Evolutionary conservation across 176 grass and related monocot genomes (phyloP), one percentile per base, ranked within the genome.

Genomic region (Neostapfia colusana): DNA sequence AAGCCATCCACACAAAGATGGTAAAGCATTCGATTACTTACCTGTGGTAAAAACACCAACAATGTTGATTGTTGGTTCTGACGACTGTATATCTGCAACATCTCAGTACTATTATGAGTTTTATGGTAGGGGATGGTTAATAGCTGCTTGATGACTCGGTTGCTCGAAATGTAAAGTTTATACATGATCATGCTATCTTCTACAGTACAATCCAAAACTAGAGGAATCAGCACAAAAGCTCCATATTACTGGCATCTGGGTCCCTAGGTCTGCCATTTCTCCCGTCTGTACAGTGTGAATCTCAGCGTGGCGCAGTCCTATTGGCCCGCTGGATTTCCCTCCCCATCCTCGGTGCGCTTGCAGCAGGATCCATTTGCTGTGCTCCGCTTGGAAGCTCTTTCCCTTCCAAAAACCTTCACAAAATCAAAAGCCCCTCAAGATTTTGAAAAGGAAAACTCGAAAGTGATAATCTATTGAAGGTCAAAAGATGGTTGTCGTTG

Each of bases 271-370:
- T 12, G 21, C n/a, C 7, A 61, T 31, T 4, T 67, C 24, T 68
- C 34, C 34, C 31, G 39, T 50, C 39, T 67, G 62, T 70, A 74
- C 17, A 3, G 20, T 86, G 72, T 65, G n/a, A n/a, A 81, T 76
- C 84, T 21, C 15, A n/a, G 77, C 23, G 60, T 87, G 79, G 73
- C 81, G 27, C n/a, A 24, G 38, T 26, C 21, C 38, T 12, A 80
- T 84, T 84, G 75, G 81, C 10, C 39, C 54, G 26, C 26, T 21
- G 38, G 75, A 88, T 88, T 75, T 79, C 74, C 69, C 24, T 73
- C 68, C 28, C 42, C 62, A 73, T 24, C 36, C 60, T 56, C 28
- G 44, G 44, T 73, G 14, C 15, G 20, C 62, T 43, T 3, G 58
- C 53, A 49, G 79, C 85, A 53, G 44, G 72, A 88, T 79, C 85